Conservation (phyloP, 2,329 filamentous ascomycete genomes). For the Apiospora kogelbergensis region DNA sequence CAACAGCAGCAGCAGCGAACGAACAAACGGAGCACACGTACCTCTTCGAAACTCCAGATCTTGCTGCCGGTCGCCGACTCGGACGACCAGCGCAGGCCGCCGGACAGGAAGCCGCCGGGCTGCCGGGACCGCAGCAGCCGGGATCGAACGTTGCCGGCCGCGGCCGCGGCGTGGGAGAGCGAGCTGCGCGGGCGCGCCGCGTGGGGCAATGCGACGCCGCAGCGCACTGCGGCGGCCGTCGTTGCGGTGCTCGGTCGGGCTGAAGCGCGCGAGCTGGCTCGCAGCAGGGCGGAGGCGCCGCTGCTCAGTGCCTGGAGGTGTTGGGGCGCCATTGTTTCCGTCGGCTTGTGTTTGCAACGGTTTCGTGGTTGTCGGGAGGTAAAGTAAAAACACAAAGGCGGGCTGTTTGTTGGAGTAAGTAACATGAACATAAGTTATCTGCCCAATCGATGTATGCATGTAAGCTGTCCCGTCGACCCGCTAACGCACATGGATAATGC, state of each 20-base stretch:
- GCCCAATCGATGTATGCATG: no score
- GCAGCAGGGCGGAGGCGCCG: not conserved
- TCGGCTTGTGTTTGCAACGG: not conserved
- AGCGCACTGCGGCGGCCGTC: not conserved
- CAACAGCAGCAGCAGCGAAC: not conserved
- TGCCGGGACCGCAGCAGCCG: not conserved
- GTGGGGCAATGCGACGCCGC: constrained; percentile 15
- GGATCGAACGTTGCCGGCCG: not conserved
- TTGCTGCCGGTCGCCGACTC: constrained; percentile 23
- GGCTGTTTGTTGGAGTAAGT: not conserved
- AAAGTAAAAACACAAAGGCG: no score
- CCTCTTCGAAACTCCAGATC: constrained; percentile 33
- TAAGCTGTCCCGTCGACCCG: not conserved
- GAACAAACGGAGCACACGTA: constrained; percentile 16
- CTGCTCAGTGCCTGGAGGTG: not conserved
- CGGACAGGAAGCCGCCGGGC: not conserved
- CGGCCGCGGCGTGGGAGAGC: no score
- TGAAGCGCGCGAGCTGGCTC: not conserved
- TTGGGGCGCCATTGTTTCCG: not conserved
- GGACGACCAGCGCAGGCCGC: constrained; percentile 23
- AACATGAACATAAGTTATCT: no score
- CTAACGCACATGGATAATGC: no score
- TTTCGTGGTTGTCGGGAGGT: not conserved
- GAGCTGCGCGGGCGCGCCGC: no score
- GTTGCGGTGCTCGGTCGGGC: not conserved